Conservation (phyloP, 768 basidiomycete species). For the Lactifluus hygrophoroides region DNA sequence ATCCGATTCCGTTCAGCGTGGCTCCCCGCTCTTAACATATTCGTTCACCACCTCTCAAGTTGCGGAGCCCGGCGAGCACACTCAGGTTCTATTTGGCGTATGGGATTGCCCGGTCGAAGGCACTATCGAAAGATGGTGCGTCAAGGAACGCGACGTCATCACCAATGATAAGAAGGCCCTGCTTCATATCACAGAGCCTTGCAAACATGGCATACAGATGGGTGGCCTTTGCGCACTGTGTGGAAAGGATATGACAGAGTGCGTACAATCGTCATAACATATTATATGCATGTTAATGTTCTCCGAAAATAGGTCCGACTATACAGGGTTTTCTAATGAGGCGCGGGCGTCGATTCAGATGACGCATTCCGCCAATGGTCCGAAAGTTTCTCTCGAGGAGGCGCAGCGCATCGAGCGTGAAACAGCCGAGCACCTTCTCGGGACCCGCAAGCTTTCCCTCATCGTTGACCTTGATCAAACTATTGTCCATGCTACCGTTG, state of each 20-base stretch:
- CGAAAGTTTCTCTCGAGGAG: conserved; percentile 87
- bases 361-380: conserved; percentile 87
- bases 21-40: conserved; percentile 75
- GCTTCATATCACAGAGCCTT: conserved; percentile 76
- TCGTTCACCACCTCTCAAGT: conserved; percentile 62
- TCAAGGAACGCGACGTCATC: conserved; percentile 58
- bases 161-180: conserved; percentile 47
- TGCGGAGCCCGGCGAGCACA: conserved; percentile 35
- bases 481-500: conserved; percentile 96
- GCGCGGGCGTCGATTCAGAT: conserved; percentile 86
- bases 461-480: conserved; percentile 99
- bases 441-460: conserved; percentile 73
- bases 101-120: conserved; percentile 91
- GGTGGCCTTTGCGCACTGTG: conserved; percentile 90
- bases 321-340: conserved; percentile 80
- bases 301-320: conserved; percentile 54
- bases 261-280: conserved; percentile 26
- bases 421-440: conserved; percentile 70
- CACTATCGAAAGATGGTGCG: conserved; percentile 59
- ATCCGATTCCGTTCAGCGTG: conserved; percentile 47
- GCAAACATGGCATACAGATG: conserved; percentile 90
- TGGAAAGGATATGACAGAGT: conserved; percentile 94
- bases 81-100: conserved; percentile 72
- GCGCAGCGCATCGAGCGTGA: conserved; percentile 83
- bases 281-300: conserved; percentile 12